Evolutionary conservation across 805 yeast species (phyloP).

Genomic region (Nematodospora valgi): DNA sequence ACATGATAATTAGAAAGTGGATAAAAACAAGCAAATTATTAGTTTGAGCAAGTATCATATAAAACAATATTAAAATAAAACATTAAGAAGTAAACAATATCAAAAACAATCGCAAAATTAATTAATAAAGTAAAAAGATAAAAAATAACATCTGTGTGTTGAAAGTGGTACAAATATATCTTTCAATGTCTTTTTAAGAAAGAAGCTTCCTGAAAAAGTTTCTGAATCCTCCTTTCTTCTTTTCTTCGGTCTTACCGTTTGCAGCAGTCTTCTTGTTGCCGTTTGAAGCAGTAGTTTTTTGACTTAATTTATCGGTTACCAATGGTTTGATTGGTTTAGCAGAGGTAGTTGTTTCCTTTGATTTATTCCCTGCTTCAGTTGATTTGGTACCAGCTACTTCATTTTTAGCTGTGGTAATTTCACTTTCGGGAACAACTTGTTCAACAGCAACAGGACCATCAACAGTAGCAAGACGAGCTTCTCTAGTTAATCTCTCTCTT

Average conservation of each 20-base stretch:
- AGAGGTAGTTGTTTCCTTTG: neutral
- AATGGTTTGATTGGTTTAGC: slow-evolving; percentile 1
- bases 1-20: too few relatives aligned
- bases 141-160: too few relatives aligned
- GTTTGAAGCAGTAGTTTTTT: neutral
- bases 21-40: too few relatives aligned
- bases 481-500: slow-evolving; percentile 32
- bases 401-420: neutral
- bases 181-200: slow-evolving; percentile 8
- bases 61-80: too few relatives aligned
- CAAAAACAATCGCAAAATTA: too few relatives aligned
- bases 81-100: too few relatives aligned
- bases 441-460: slow-evolving; percentile 5
- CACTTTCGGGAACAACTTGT: slow-evolving; percentile 4
- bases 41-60: too few relatives aligned
- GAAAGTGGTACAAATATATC: neutral
- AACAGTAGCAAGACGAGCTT: slow-evolving; percentile 19
- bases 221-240: slow-evolving; percentile 12
- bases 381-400: slow-evolving; percentile 5
- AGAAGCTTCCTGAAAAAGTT: slow-evolving; percentile 15
- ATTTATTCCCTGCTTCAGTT: neutral
- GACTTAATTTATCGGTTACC: neutral
- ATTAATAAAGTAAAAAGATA: too few relatives aligned
- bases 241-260: slow-evolving; percentile 6
- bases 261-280: slow-evolving; percentile 3